Conservation (phyloP, 495 filamentous ascomycete genomes). For the Podospora fimiseda region DNA sequence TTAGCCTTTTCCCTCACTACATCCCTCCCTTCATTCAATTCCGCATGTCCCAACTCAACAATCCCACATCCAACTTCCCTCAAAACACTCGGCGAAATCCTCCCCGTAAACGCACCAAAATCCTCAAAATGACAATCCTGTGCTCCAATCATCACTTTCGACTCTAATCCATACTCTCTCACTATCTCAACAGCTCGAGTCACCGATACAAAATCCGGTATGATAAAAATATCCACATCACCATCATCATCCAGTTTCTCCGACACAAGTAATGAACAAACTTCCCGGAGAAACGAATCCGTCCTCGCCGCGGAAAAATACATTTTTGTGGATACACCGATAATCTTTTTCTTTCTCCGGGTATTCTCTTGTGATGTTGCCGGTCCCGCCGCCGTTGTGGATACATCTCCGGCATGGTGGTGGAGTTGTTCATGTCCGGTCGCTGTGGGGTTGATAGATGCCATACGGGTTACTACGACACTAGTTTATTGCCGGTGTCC, state of each 20-base stretch:
- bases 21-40: constrained; percentile 67
- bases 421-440: neutral
- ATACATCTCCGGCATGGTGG: too few relatives aligned
- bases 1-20: constrained; percentile 58
- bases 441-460: neutral
- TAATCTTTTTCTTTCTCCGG: constrained; percentile 27
- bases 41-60: constrained; percentile 75
- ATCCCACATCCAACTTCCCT: constrained; percentile 58
- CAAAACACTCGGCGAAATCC: constrained; percentile 63
- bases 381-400: neutral
- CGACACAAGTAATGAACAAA: constrained; percentile 42
- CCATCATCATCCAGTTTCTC: constrained; percentile 10
- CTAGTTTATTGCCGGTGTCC: too few relatives aligned
- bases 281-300: constrained; percentile 50
- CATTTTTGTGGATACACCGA: constrained; percentile 79
- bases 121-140: constrained; percentile 67
- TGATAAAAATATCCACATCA: constrained; percentile 53
- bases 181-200: constrained; percentile 50
- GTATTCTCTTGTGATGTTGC: neutral
- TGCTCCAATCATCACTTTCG: constrained; percentile 56
- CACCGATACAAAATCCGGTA: constrained; percentile 70
- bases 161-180: constrained; percentile 21
- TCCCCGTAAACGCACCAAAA: constrained; percentile 67
- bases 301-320: constrained; percentile 69
- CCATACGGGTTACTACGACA: too few relatives aligned